These are phyloP conservation scores for Ganoderma sinense DNA, from an alignment of 1,284 basidiomycete species.

Conservation along the genomic window DNA sequence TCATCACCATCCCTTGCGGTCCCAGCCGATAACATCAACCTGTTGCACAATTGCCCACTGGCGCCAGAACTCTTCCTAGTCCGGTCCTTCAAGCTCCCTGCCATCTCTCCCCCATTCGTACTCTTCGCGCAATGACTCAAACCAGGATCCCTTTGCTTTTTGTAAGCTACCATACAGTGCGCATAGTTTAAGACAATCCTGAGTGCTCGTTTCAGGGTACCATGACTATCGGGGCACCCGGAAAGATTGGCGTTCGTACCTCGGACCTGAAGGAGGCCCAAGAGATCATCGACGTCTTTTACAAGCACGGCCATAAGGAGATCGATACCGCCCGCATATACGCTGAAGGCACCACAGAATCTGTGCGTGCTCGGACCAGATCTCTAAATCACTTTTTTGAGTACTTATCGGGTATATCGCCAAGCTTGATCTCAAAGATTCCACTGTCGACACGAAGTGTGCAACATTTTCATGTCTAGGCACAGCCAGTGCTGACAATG, in stretches of 20 bases:
- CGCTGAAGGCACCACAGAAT: conserved; percentile 58
- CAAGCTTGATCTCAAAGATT: conserved; percentile 50
- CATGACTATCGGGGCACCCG: conserved; percentile 55
- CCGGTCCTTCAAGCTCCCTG: background rate
- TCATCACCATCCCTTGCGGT: too few relatives aligned
- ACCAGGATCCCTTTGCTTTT: conserved; percentile 24
- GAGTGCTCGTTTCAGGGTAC: conserved; percentile 46
- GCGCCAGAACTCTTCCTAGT: too few relatives aligned
- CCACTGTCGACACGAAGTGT: conserved; percentile 59
- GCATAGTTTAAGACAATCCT: too few relatives aligned
- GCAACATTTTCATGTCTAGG: conserved; percentile 4
- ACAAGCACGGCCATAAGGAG: conserved; percentile 51
- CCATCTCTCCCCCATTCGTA: background rate
- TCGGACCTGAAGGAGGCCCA: conserved; percentile 48
- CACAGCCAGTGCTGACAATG: background rate
- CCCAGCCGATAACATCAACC: too few relatives aligned
- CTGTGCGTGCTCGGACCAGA: conserved; percentile 37
- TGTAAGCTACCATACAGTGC: conserved; percentile 3
- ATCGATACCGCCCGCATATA: conserved; percentile 61
- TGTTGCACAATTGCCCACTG: too few relatives aligned
- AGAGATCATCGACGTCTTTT: conserved; percentile 55
- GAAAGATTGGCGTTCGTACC: conserved; percentile 51
- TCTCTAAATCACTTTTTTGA: background rate
- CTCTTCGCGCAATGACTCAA: conserved; percentile 18
- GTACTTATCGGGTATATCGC: conserved; percentile 45